These are phyloP conservation scores for Fusarium xyrophilum DNA, from an alignment of 2,329 filamentous ascomycete species.

Conservation along the genomic window DNA sequence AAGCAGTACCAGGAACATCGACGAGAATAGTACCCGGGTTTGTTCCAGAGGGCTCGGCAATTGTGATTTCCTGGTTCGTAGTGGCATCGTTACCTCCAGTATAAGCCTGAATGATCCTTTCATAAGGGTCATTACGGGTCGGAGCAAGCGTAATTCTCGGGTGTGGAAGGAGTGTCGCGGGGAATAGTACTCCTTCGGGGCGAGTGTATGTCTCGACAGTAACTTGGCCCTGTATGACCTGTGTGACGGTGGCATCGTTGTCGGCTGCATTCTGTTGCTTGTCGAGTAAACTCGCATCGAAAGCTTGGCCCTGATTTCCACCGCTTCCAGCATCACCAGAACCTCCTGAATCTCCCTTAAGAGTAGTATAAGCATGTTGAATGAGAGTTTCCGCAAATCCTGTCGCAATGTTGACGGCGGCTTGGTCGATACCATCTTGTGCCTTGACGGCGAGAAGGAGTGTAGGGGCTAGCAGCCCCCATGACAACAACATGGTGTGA, in stretches of 20 bases:
- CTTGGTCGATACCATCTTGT: constrained; percentile 21
- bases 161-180: constrained; percentile 23
- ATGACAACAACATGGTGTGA: constrained; percentile 33
- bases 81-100: constrained; percentile 24
- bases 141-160: constrained; percentile 29
- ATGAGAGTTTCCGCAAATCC: constrained; percentile 24
- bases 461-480: constrained; percentile 29
- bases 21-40: constrained; percentile 24
- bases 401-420: constrained; percentile 15
- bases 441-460: constrained; percentile 24
- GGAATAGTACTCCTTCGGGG: constrained; percentile 14
- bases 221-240: not conserved
- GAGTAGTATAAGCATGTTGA: constrained; percentile 16
- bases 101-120: constrained; percentile 30
- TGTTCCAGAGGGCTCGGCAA: constrained; percentile 26
- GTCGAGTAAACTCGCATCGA: constrained; percentile 17
- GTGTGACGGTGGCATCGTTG: constrained; percentile 10
- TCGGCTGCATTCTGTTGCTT: not conserved
- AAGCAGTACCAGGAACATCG: constrained; percentile 26
- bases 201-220: constrained; percentile 14
- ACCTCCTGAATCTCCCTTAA: constrained; percentile 8
- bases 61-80: constrained; percentile 27
- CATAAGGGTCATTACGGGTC: constrained; percentile 20
- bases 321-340: not conserved
- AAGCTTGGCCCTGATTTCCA: constrained; percentile 12